phyloP scores from a whole-genome alignment of 495 filamentous ascomycete genomes.

The Penicillium macrosclerotiorum region DNA sequence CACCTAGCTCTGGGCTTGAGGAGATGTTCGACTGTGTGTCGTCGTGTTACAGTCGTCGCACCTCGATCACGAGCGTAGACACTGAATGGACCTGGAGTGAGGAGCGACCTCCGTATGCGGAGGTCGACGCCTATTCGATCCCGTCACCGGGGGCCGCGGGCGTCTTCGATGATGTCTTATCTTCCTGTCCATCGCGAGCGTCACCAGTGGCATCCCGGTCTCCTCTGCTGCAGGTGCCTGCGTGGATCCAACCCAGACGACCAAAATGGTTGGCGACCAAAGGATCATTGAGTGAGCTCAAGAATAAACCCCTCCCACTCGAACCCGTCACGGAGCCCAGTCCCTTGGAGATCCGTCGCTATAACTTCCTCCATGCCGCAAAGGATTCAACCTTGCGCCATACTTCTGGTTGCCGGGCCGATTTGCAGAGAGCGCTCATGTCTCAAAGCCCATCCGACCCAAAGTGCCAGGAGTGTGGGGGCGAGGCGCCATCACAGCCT shows the following conservation, averaged over 20 bases:
- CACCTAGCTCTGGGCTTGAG: slow-evolving; percentile 26
- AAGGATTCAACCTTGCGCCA: too few species aligned
- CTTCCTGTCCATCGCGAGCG: slow-evolving; percentile 3
- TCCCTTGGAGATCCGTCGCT: slow-evolving; percentile 28
- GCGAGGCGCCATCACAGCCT: not conserved
- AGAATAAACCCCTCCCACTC: slow-evolving; percentile 50
- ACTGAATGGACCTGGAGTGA: slow-evolving; percentile 14
- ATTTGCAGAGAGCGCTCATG: too few species aligned
- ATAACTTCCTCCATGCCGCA: too few species aligned
- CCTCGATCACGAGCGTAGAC: slow-evolving; percentile 30
- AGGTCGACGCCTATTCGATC: slow-evolving; percentile 35
- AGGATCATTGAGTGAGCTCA: slow-evolving; percentile 24
- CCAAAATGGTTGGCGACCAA: slow-evolving; percentile 10
- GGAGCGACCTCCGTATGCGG: slow-evolving; percentile 10
- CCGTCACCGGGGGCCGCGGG: slow-evolving; percentile 36
- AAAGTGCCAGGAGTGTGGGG: slow-evolving; percentile 2
- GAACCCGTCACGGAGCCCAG: slow-evolving; percentile 36
- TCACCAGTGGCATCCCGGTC: not conserved
- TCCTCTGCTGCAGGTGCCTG: not conserved
- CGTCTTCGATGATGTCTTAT: slow-evolving; percentile 39
- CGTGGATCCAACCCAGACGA: not conserved
- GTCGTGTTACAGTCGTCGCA: slow-evolving; percentile 37
- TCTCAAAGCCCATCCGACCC: not conserved
- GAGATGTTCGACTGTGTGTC: slow-evolving; percentile 27
- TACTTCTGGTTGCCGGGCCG: too few species aligned